phyloP scores from a whole-genome alignment of 1,139 yeast genomes.

The Hyphopichia buzzinii region DNA sequence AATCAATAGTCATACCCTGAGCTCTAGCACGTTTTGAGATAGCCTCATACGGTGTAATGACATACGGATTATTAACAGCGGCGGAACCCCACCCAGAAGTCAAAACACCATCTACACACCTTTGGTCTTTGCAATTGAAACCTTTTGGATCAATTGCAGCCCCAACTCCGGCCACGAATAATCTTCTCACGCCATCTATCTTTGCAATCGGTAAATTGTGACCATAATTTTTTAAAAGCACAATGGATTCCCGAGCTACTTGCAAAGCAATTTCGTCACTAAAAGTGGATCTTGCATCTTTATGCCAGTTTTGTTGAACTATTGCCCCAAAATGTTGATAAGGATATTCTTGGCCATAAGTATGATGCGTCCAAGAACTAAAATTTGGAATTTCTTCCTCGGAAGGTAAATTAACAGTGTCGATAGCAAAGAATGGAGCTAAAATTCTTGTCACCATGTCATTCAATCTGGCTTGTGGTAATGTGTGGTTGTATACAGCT shows the following conservation, averaged over 20 bases:
- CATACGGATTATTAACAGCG: slow-evolving; percentile 50
- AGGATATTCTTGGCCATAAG: slow-evolving; percentile 52
- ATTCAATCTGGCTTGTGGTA: slow-evolving; percentile 54
- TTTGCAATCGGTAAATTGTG: slow-evolving; percentile 49
- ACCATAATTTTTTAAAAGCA: slow-evolving; percentile 51
- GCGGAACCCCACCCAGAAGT: slow-evolving; percentile 56
- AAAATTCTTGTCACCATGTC: slow-evolving; percentile 63
- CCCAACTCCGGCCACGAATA: slow-evolving; percentile 48
- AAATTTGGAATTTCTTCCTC: slow-evolving; percentile 54
- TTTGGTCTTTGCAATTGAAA: slow-evolving; percentile 49
- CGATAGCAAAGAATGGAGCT: slow-evolving; percentile 54
- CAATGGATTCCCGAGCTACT: slow-evolving; percentile 57
- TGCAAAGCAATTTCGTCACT: slow-evolving; percentile 51
- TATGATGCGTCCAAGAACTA: slow-evolving; percentile 57
- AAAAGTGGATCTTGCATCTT: slow-evolving; percentile 49
- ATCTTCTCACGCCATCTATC: slow-evolving; percentile 39
- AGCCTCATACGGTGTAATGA: slow-evolving; percentile 55
- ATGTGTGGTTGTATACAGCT: slow-evolving; percentile 54
- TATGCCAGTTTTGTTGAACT: slow-evolving; percentile 53
- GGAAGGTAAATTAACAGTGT: slow-evolving; percentile 27
- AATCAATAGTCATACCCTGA: slow-evolving; percentile 45
- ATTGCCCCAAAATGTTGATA: slow-evolving; percentile 54
- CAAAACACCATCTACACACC: slow-evolving; percentile 45
- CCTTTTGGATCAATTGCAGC: slow-evolving; percentile 52
- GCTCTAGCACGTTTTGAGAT: slow-evolving; percentile 43